Evolutionary conservation across 106 monocot genomes (phyloP).

Genomic region (Xerophyta viscosa): DNA sequence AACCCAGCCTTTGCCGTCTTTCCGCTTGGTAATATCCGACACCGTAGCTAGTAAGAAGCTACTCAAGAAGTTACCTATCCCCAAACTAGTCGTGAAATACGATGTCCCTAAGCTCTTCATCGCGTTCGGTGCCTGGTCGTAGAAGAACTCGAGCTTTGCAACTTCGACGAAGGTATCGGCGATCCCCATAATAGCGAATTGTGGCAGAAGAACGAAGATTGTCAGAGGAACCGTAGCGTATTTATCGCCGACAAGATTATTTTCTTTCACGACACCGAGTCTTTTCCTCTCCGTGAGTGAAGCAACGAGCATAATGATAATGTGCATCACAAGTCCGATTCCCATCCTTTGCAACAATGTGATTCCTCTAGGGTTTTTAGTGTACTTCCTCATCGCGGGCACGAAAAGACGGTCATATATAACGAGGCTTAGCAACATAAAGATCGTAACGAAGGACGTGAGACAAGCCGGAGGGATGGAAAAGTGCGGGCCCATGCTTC

Average conservation of each 20-base stretch:
- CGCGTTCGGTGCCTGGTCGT: slow-evolving; percentile 37
- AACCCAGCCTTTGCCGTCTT: slow-evolving; percentile 46
- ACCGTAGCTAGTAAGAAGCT: slow-evolving; percentile 48
- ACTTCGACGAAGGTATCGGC: slow-evolving; percentile 40
- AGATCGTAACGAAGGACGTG: slow-evolving; percentile 25
- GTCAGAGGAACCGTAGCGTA: slow-evolving; percentile 18
- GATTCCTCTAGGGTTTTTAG: slow-evolving; percentile 37
- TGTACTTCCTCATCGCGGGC: slow-evolving; percentile 10
- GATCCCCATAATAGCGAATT: slow-evolving; percentile 33
- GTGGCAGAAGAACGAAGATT: slow-evolving; percentile 33
- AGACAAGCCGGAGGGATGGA: slow-evolving; percentile 30
- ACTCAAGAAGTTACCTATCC: slow-evolving; percentile 67
- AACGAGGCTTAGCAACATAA: slow-evolving; percentile 26
- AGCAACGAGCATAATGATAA: slow-evolving; percentile 25
- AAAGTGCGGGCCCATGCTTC: slow-evolving; percentile 17
- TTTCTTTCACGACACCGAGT: slow-evolving; percentile 13
- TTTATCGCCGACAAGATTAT: slow-evolving; percentile 10
- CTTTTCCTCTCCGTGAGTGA: slow-evolving; percentile 17
- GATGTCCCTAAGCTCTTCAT: slow-evolving; percentile 75
- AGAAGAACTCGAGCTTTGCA: slow-evolving; percentile 30
- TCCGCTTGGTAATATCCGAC: slow-evolving; percentile 22
- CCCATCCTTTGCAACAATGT: slow-evolving; percentile 33
- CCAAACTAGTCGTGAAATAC: slow-evolving; percentile 36
- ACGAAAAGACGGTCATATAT: slow-evolving; percentile 30
- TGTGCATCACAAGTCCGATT: slow-evolving; percentile 19